Percentiles rank a stretch among this genome's conserved stretches.
phyloP scores from a whole-genome alignment of 192 early-diverging fungal genomes.

The Coemansia sp. region DNA sequence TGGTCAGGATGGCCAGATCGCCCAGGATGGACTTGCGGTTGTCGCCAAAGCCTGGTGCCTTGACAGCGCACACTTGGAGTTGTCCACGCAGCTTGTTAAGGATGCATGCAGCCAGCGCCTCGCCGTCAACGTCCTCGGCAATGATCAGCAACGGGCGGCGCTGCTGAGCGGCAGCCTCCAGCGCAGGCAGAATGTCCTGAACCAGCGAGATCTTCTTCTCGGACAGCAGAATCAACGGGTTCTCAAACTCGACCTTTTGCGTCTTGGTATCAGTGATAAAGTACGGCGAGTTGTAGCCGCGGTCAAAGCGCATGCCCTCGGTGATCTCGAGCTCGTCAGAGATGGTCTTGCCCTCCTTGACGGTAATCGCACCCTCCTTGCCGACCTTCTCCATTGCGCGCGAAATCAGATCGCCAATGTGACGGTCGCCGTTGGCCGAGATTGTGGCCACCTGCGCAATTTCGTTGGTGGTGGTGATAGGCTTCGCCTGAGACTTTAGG shows the following conservation, averaged over 20 bases:
- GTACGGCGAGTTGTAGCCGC: constrained; percentile 99
- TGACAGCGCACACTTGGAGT: constrained; percentile 94
- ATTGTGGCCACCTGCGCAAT: constrained; percentile 99
- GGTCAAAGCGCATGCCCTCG: constrained; percentile 99
- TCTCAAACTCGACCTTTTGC: constrained; percentile 99
- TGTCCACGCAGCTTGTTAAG: constrained; percentile 99
- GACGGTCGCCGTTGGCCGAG: constrained; percentile 98
- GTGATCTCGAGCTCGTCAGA: constrained; percentile 99
- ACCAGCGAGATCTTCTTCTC: constrained; percentile 98
- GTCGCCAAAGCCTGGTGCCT: constrained; percentile 99
- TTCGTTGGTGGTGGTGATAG: constrained; percentile 93
- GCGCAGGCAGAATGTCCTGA: constrained; percentile 93
- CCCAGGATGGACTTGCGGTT: constrained; percentile 99
- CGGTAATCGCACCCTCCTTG: constrained; percentile 99
- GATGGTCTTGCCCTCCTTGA: constrained; percentile 99
- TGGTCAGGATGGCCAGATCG: constrained; percentile 96
- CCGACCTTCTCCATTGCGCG: constrained; percentile 99
- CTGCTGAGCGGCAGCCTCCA: constrained; percentile 90
- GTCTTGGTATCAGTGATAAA: constrained; percentile 99
- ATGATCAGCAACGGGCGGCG: constrained; percentile 97
- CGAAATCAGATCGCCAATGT: constrained; percentile 94
- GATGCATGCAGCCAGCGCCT: constrained; percentile 98
- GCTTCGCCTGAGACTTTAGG: constrained; percentile 85
- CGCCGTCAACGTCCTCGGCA: constrained; percentile 98
- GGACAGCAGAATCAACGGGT: constrained; percentile 96